Conservation (phyloP, 2,329 filamentous ascomycete genomes). For the Nothophoma quercina region DNA sequence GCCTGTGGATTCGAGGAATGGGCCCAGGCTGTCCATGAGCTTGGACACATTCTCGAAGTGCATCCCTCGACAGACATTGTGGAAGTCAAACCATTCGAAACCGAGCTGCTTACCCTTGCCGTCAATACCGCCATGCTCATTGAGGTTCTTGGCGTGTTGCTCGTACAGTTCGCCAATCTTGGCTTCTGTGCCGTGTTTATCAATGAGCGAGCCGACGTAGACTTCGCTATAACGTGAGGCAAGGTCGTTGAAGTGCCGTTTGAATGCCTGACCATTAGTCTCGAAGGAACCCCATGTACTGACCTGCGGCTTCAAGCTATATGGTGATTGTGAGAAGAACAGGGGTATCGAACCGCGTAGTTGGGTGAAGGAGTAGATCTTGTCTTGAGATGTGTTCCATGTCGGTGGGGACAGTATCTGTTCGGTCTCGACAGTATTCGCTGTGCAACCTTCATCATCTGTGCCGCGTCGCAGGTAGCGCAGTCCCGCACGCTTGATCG, state of each 20-base stretch:
- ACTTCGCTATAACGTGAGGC: constrained; percentile 74
- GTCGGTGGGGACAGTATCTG: constrained; percentile 80
- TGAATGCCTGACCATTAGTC: constrained; percentile 80
- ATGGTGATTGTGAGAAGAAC: constrained; percentile 94
- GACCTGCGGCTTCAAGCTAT: constrained; percentile 88
- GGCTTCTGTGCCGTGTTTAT: constrained; percentile 84
- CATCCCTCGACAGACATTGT: constrained; percentile 91
- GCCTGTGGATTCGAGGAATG: constrained; percentile 72
- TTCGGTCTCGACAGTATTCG: constrained; percentile 94
- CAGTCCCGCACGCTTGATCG: constrained; percentile 83
- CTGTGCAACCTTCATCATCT: constrained; percentile 86
- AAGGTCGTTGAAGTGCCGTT: constrained; percentile 78
- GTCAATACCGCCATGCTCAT: constrained; percentile 63
- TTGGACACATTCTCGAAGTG: constrained; percentile 93
- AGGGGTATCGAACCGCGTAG: constrained; percentile 89
- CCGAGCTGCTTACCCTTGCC: constrained; percentile 59
- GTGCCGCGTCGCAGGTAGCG: constrained; percentile 90
- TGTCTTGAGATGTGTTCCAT: constrained; percentile 66
- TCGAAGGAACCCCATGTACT: constrained; percentile 81
- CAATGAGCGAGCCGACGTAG: constrained; percentile 83
- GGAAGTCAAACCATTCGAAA: constrained; percentile 99
- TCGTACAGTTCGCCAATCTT: constrained; percentile 82
- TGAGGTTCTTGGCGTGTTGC: constrained; percentile 70
- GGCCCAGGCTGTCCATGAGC: constrained; percentile 74
- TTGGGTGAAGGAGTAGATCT: constrained; percentile 84